Evolutionary conservation across 495 filamentous ascomycete genomes (phyloP).

Genomic region (Cudoniella acicularis): DNA sequence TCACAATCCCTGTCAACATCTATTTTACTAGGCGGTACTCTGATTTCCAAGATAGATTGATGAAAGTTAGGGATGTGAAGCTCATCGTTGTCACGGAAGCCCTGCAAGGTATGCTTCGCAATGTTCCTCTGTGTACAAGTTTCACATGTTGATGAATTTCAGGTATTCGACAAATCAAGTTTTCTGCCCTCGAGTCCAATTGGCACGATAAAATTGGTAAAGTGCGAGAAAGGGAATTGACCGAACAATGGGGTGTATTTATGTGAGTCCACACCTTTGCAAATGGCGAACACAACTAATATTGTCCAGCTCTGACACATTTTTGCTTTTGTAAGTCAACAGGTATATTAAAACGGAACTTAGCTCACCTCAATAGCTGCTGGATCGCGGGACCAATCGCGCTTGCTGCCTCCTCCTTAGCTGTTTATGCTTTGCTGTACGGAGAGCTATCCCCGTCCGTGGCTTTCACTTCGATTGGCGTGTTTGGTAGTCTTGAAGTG

Average conservation of each 20-base stretch:
- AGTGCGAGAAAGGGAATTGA: constrained; percentile 63
- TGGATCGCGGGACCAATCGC: constrained; percentile 77
- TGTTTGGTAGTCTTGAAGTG: constrained; percentile 70
- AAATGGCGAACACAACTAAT: no score
- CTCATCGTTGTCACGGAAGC: constrained; percentile 77
- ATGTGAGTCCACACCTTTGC: no score
- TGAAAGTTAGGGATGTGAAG: constrained; percentile 77
- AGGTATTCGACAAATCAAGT: constrained; percentile 80
- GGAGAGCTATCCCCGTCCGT: constrained; percentile 65
- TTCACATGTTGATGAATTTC: not conserved
- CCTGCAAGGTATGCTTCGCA: constrained; percentile 50
- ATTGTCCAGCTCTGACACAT: constrained; percentile 16
- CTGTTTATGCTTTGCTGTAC: constrained; percentile 60
- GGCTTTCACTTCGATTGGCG: constrained; percentile 74
- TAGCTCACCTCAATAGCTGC: constrained; percentile 36
- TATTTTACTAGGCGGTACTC: constrained; percentile 65
- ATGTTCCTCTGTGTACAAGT: not conserved
- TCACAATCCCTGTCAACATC: constrained; percentile 67
- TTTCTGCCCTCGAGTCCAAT: constrained; percentile 73
- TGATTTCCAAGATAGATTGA: constrained; percentile 63
- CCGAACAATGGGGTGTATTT: constrained; percentile 62
- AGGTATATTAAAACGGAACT: no score
- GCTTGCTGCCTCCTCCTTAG: constrained; percentile 66
- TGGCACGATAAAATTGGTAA: constrained; percentile 75
- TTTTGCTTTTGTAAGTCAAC: constrained; percentile 22